Evolutionary conservation across 345 rosid species (phyloP), one percentile per base, ranked within the genome.

Genomic region (Pistacia integerrima): DNA sequence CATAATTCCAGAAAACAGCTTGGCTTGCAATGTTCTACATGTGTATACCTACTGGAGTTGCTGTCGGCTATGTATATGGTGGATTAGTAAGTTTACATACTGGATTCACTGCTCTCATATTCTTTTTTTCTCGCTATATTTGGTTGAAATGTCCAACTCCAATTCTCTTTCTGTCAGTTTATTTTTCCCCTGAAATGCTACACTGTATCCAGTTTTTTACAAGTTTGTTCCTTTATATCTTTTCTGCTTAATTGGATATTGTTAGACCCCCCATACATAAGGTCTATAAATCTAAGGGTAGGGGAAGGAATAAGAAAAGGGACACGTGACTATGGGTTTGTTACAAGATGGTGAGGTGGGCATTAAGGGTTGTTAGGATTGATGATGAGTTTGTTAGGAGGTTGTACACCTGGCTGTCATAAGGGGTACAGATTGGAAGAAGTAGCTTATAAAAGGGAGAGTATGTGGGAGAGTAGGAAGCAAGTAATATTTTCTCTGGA

Each of bases 1-100:
- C 49, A 48, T 79, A 41, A 22, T 60, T 84, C 22, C 92, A 96
- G 99, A 92, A 93, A 92, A 91, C 90, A 56, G 85, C 84, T 12
- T 96, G 99, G 99, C 98, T 96, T 77, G 93, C 90, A 30, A 80
- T 88, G 85, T 96, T 96, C 81, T 96, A 90, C 89, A 96, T 96
- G 99, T 96, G 97, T 77, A 96, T 96, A 81, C 97, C 99, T 51
- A 80, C 93, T 65, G 98, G 99, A 76, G 78, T 88, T 85, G 98
- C 99, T 72, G 48, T 92, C 44, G 99, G 99, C 77, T 96, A 92
- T 55, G 93, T 96, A 16, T 96, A 89, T 65, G 99, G 99, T 76
- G 99, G 98, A 89, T 41, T 82, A 52, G 99, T 96, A 80, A 87
- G 99, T 83, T 70, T 57, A 60, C 46, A 59, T 4, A 16, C 17